Base-by-base conservation (phyloP, 345 rosid genomes). In the Theobroma cacao region DNA sequence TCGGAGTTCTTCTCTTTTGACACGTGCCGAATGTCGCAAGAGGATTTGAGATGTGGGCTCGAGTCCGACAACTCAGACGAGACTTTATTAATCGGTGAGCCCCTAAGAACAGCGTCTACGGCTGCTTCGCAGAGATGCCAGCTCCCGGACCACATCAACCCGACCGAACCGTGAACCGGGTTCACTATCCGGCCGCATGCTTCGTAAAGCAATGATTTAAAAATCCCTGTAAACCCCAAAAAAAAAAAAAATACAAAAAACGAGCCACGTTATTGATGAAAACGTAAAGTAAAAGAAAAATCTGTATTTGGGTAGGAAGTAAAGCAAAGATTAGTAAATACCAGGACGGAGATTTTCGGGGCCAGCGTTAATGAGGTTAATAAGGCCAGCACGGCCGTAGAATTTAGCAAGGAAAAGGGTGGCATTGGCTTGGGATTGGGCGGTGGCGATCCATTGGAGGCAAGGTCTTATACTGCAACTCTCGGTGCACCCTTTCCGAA, bases 331-430 rank as follows among this genome's bases (percentile, higher is more conserved):
- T 2, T 64, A 63, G 41, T 24, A 12, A 71, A 74, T 77, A 93
- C 98, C 93, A 75, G 93, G 95, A 24, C 94, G 97, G 77, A 90
- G 92, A 55, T 91, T 79, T 4, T 83, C 83, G 26, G 95, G 92
- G 72, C 95, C 95, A 52, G 95, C 92, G 80, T 83, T 81, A 82
- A 94, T 86, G 78, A 92, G 98, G 67, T 94, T 92, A 86, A 94
- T 75, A 59, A 94, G 92, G 15, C 95, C 98, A 11, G 98, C 91
- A 52, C 98, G 97, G 59, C 98, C 98, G 63, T 94, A 94, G 80
- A 91, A 94, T 86, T 94, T 94, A 73, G 97, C 97, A 17, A 94
- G 98, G 75, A 94, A 94, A 40, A 92, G 89, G 38, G 98, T 94
- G 55, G 97, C 97, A 81, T 91, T 90, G 56, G 94, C 91, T 66